phyloP scores from a whole-genome alignment of 1,284 basidiomycete genomes.

The Xerocomus amazonicus region DNA sequence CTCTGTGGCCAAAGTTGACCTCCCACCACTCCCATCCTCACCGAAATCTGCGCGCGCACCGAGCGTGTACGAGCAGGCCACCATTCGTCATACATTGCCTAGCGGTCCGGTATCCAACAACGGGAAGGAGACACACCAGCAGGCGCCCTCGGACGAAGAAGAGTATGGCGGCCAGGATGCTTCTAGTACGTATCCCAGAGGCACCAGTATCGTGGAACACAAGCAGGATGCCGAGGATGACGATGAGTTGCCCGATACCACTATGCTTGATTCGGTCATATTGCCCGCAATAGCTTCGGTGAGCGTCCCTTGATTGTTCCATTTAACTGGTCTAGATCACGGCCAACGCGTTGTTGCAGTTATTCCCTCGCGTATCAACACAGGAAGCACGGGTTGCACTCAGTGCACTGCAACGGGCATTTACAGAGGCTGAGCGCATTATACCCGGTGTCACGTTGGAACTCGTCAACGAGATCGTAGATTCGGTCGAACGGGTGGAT shows the following conservation, averaged over 20 bases:
- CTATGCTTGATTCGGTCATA: constrained; percentile 93
- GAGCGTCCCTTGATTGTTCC: constrained; percentile 28
- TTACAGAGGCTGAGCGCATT: constrained; percentile 87
- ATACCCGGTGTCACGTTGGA: constrained; percentile 82
- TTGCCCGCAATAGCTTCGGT: constrained; percentile 91
- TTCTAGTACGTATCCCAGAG: constrained; percentile 18
- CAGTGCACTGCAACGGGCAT: constrained; percentile 81
- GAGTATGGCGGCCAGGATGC: constrained; percentile 57
- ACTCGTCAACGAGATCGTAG: constrained; percentile 82
- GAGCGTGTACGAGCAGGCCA: constrained; percentile 57
- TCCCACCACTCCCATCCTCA: constrained; percentile 44
- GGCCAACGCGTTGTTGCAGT: constrained; percentile 43
- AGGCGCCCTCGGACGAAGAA: constrained; percentile 60
- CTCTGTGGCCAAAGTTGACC: constrained; percentile 51
- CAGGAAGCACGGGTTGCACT: constrained; percentile 83
- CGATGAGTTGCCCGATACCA: constrained; percentile 76
- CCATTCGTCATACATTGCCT: constrained; percentile 55
- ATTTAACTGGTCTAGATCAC: not conserved
- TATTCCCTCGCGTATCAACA: constrained; percentile 85
- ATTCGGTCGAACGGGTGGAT: constrained; percentile 87
- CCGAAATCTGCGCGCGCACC: constrained; percentile 34
- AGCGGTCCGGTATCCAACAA: constrained; percentile 15
- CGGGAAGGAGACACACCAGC: constrained; percentile 23
- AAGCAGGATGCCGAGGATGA: constrained; percentile 44
- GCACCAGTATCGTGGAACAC: constrained; percentile 30